Evolutionary conservation across 208 protist species (phyloP), one percentile per base, ranked within the genome.

Genomic region (Acanthamoeba sp.): DNA sequence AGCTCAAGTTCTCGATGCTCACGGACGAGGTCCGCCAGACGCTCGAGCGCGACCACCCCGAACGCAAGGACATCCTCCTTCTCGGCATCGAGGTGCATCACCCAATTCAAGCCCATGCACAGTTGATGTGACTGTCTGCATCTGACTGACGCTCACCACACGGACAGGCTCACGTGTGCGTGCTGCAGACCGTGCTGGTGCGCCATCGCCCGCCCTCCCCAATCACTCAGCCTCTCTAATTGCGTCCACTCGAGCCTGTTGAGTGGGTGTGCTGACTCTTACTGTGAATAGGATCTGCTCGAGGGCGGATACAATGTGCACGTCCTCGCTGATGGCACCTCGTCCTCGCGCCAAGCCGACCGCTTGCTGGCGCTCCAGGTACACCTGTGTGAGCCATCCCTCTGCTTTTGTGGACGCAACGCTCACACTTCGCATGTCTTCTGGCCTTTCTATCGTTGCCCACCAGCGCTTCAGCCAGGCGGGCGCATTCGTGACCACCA

Each of bases 1-100:
- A 91, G 84, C 50, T 71, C 59, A 64, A 71, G 55, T 91, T 91
- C 84, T 71, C 84, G 34, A 91, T 91, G 84, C n/a, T 91, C 2
- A 91, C 84, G 34, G 84, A 91, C 27, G 84, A 91, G 27, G 52
- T 91, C 16, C 50, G 55, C 84, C 32, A 42, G 18, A 34, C n/a
- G 14, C 59, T 91, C 55, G 59, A 71, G 55, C 48, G 34, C 32
- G 76, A 85, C 45, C 84, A 91, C 24, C 84, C 84, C n/a, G 55
- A 91, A 1, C 84, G 84, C 57, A 91, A 64, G 55, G 50, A 64
- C 59, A 55, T 91, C 29, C 34, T 91, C 32, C 84, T 91, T 9
- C 59, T 91, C 22, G 84, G 84, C 84, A 91, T 91, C 40, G 84
- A 91, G 84, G 82, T 90, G 45, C 76, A 20, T 29, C 38, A 24